Conservation (phyloP, 2,329 filamentous ascomycete species). For the Teratosphaeria gauchensis region DNA sequence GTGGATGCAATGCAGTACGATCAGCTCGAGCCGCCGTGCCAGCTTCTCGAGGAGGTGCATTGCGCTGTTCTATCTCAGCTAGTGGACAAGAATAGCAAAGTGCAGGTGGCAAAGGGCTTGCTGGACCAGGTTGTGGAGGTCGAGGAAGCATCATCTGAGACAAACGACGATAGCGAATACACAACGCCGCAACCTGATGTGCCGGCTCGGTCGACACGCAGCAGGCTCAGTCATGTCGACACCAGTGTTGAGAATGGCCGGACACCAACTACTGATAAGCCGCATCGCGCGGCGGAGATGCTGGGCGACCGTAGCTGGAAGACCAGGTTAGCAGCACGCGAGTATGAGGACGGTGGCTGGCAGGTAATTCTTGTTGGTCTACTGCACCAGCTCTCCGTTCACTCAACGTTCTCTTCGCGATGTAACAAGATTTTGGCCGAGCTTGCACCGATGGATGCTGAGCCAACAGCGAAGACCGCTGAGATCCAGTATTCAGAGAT, state of each 20-base stretch:
- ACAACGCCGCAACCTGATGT: slow-evolving; percentile 59
- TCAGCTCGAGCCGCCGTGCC: slow-evolving; percentile 63
- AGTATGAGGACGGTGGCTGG: slow-evolving; percentile 86
- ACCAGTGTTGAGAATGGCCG: slow-evolving; percentile 50
- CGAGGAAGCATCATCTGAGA: slow-evolving; percentile 58
- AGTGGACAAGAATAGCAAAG: slow-evolving; percentile 68
- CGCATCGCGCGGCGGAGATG: slow-evolving; percentile 66
- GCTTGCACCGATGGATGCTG: slow-evolving; percentile 67
- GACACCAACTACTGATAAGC: slow-evolving; percentile 25
- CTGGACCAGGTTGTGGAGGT: slow-evolving; percentile 68
- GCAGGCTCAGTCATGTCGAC: slow-evolving; percentile 64
- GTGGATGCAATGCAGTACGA: slow-evolving; percentile 70
- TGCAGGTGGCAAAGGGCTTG: slow-evolving; percentile 52
- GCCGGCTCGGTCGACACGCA: slow-evolving; percentile 70
- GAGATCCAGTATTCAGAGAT: slow-evolving; percentile 61
- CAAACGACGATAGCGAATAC: slow-evolving; percentile 36
- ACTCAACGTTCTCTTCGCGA: slow-evolving; percentile 55
- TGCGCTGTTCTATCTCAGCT: slow-evolving; percentile 83
- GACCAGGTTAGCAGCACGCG: slow-evolving; percentile 68
- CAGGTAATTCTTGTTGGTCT: slow-evolving; percentile 80
- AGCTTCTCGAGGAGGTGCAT: slow-evolving; percentile 82
- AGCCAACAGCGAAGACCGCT: slow-evolving; percentile 67
- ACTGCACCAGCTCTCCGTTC: slow-evolving; percentile 72
- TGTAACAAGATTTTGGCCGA: slow-evolving; percentile 73
- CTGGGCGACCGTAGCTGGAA: slow-evolving; percentile 72